Conservation (phyloP, 352 stramenopile genomes). For the Achlya hypogyna region DNA sequence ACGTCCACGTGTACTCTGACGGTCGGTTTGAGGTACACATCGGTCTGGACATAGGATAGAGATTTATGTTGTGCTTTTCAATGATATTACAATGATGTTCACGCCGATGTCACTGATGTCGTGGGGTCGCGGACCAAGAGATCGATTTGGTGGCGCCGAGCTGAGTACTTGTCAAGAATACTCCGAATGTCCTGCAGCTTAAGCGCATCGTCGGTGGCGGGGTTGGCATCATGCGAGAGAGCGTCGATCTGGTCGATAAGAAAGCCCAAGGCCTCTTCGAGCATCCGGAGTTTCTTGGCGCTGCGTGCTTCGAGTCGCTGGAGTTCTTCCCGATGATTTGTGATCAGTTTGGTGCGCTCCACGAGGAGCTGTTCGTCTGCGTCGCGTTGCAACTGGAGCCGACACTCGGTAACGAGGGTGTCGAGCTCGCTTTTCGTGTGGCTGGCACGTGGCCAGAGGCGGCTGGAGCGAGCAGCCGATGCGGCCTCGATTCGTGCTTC, state of each 20-base stretch:
- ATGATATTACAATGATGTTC: background rate
- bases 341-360: background rate
- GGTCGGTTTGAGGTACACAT: too few relatives aligned
- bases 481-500: background rate
- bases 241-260: conserved; percentile 10
- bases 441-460: background rate
- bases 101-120: background rate
- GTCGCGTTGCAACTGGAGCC: background rate
- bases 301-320: background rate
- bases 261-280: conserved; percentile 4
- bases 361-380: background rate
- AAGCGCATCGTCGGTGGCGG: background rate
- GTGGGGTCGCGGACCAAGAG: background rate
- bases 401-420: background rate
- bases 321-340: background rate
- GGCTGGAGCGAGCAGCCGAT: background rate
- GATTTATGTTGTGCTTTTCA: background rate
- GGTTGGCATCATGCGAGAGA: background rate
- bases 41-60: background rate
- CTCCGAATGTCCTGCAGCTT: conserved; percentile 5
- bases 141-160: background rate
- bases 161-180: conserved; percentile 5
- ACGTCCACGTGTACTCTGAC: too few relatives aligned
- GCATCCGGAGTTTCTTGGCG: conserved; percentile 10
- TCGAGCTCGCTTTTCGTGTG: background rate